These are phyloP conservation scores for Lasiodiplodia theobromae DNA, from an alignment of 2,329 filamentous ascomycete species.

Conservation along the genomic window DNA sequence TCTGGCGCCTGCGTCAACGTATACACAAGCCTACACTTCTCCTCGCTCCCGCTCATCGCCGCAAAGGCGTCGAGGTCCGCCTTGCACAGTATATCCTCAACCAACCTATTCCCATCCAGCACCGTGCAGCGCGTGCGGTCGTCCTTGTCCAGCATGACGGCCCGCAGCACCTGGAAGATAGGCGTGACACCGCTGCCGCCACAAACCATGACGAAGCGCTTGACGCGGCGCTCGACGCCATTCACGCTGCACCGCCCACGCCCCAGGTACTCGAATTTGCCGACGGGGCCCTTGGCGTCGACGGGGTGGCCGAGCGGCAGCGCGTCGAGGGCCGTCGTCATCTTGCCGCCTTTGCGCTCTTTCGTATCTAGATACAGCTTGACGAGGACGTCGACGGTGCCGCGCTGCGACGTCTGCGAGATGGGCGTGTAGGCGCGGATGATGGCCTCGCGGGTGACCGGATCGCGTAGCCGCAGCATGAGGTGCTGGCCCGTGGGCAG, in stretches of 20 bases:
- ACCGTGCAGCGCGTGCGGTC: slow-evolving; percentile 75
- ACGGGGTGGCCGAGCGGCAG: slow-evolving; percentile 75
- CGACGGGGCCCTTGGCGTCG: slow-evolving; percentile 88
- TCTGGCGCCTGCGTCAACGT: slow-evolving; percentile 70
- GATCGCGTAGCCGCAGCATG: slow-evolving; percentile 80
- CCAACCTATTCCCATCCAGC: slow-evolving; percentile 77
- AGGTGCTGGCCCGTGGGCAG: slow-evolving; percentile 86
- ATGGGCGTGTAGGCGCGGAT: slow-evolving; percentile 89
- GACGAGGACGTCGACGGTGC: slow-evolving; percentile 76
- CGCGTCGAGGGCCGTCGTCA: slow-evolving; percentile 80
- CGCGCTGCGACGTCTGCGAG: slow-evolving; percentile 67
- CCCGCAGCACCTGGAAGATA: slow-evolving; percentile 81
- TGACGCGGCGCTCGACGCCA: slow-evolving; percentile 63
- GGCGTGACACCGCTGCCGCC: slow-evolving; percentile 92
- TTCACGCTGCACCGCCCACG: slow-evolving; percentile 69
- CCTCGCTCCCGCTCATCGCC: slow-evolving; percentile 48
- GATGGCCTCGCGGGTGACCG: slow-evolving; percentile 72
- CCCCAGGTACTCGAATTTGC: slow-evolving; percentile 82
- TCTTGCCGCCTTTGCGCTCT: slow-evolving; percentile 71
- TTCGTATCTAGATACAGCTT: slow-evolving; percentile 78
- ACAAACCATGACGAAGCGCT: slow-evolving; percentile 83
- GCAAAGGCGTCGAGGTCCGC: slow-evolving; percentile 73
- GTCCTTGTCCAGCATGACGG: slow-evolving; percentile 69
- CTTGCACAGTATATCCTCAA: slow-evolving; percentile 84
- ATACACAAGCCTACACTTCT: slow-evolving; percentile 71